Evolutionary conservation across 768 basidiomycete species (phyloP), one percentile per base, ranked within the genome.

Genomic region (Boletellus emodensis): DNA sequence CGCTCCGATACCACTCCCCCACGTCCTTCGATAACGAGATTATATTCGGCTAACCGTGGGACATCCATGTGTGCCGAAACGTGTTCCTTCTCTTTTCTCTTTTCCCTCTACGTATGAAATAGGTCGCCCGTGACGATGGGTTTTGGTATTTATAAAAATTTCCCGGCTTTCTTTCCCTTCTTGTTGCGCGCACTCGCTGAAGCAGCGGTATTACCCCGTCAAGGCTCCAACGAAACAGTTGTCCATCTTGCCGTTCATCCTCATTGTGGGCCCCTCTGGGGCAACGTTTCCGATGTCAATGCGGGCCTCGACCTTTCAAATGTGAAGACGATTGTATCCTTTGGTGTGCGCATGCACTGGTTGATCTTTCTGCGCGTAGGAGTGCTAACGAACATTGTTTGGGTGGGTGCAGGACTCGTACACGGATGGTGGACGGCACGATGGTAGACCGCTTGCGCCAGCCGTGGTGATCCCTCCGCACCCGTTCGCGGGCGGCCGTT

Each of bases 251-350:
- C 76, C 15, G 69, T 82, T 3, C 60, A 61, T 17, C 78, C 78
- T 7, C 55, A 55, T 1, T 82, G 80, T 24, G 78, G 76, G 4
- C 53, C 62, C 3, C 58, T 79, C 1, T 56, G 53, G 44, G 76
- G 75, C 2, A 68, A 56, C 4, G 64, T 70, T 4, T 66, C 76
- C 2, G 75, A 81, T 51, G 68, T 78, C 14, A 82, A 79, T 39
- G 76, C 75, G 0, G 81, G 81, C 0, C 56, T 82, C 12, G 30
- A 61, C 40, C 63, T 75, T 14, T 24, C 52, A 0, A 51, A 41
- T 1, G 66, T 73, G 51, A 73, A 72, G 52, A 81, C 75, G 6
- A 73, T 81, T 35, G 79, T 82, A 1, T 70, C 78, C 1, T 81
- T 81, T 49, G 77, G 78, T 18, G 79, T 78, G 56, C 40, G 70